Conservation (phyloP, 1,284 basidiomycete genomes). For the Pyrrhoderma noxium region DNA sequence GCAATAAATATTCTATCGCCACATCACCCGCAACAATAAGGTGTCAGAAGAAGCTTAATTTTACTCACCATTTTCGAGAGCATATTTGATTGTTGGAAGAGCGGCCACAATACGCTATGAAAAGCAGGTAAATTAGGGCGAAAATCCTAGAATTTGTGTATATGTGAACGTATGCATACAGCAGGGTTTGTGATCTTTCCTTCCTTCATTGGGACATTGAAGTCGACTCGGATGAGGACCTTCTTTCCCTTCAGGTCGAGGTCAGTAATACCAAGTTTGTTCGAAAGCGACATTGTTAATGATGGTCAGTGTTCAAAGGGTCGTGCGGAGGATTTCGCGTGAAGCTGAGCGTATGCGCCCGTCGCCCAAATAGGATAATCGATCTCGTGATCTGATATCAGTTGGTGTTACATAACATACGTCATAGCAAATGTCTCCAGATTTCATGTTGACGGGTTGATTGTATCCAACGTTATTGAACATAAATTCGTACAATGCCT, state of each 20-base stretch:
- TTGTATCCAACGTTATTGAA: neutral
- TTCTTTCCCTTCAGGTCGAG: conserved; percentile 85
- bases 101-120: conserved; percentile 90
- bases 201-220: conserved; percentile 92
- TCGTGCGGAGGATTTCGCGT: no score
- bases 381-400: no score
- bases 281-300: conserved; percentile 82
- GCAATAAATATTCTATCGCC: no score
- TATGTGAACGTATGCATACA: conserved; percentile 42
- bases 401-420: no score
- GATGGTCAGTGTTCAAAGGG: neutral
- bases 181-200: conserved; percentile 95
- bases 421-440: no score
- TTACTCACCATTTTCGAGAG: conserved; percentile 73
- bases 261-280: conserved; percentile 91
- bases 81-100: conserved; percentile 93
- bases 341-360: no score
- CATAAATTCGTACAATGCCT: conserved; percentile 12
- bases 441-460: no score
- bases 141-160: neutral
- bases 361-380: no score
- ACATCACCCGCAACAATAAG: no score
- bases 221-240: conserved; percentile 96
- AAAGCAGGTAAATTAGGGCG: conserved; percentile 15
- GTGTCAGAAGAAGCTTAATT: no score